These are phyloP conservation scores for Teratosphaeria gauchensis DNA, from an alignment of 2,329 filamentous ascomycete genomes.

Conservation along the genomic window DNA sequence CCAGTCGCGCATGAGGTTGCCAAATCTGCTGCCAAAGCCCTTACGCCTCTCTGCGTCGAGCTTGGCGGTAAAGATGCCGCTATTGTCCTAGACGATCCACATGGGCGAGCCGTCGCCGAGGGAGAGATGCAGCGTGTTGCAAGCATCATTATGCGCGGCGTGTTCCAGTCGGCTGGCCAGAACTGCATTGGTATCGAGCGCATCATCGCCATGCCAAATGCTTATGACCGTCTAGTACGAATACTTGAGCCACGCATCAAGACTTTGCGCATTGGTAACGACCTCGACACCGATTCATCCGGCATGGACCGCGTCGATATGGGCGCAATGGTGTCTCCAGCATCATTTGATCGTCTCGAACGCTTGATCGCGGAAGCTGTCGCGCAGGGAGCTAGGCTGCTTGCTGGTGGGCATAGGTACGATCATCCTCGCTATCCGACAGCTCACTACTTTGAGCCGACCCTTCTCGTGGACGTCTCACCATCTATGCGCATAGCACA, in stretches of 20 bases:
- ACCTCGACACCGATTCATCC: conserved; percentile 36
- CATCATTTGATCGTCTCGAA: conserved; percentile 67
- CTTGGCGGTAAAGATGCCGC: conserved; percentile 92
- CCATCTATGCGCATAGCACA: conserved; percentile 77
- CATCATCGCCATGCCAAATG: conserved; percentile 67
- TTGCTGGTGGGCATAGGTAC: conserved; percentile 67
- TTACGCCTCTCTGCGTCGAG: conserved; percentile 86
- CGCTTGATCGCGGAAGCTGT: conserved; percentile 68
- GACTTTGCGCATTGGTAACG: conserved; percentile 64
- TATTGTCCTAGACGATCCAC: conserved; percentile 72
- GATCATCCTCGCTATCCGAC: conserved; percentile 61
- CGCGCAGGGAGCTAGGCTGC: conserved; percentile 63
- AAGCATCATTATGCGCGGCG: conserved; percentile 79
- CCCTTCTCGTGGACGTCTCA: conserved; percentile 82
- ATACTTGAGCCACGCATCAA: conserved; percentile 65
- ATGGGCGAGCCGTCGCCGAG: conserved; percentile 20
- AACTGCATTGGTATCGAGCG: conserved; percentile 98
- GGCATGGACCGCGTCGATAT: conserved; percentile 53
- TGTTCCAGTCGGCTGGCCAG: conserved; percentile 90
- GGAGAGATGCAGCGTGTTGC: conserved; percentile 58
- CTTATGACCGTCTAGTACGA: conserved; percentile 64
- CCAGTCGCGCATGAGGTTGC: conserved; percentile 82
- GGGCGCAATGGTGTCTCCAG: conserved; percentile 78
- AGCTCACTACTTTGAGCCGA: conserved; percentile 89
- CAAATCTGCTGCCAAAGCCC: conserved; percentile 68